A percentile compares a stretch with the other conserved stretches of the same genome.
Evolutionary conservation across 176 grass and related monocot species (phyloP).

Genomic region (Zizania latifolia): DNA sequence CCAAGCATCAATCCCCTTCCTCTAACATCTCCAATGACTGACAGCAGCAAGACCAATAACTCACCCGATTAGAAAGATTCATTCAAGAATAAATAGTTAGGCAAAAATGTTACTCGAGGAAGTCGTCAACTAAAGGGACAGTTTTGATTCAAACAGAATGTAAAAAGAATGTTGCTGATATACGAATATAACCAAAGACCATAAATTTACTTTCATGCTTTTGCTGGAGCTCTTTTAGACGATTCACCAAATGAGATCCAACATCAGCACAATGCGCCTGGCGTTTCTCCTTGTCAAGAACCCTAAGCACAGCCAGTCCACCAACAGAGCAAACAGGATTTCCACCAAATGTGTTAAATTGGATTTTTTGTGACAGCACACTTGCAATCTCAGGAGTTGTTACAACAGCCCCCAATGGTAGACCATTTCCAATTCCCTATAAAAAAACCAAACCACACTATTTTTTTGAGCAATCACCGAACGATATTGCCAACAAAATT

Average conservation of each 20-base stretch:
- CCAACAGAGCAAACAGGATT: constrained; percentile 96
- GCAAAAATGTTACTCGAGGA: not conserved
- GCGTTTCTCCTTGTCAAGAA: constrained; percentile 91
- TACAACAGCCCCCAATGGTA: constrained; percentile 91
- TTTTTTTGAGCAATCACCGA: not conserved
- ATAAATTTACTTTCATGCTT: constrained; percentile 77
- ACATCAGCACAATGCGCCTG: constrained; percentile 74
- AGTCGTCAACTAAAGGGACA: not conserved
- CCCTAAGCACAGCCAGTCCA: constrained; percentile 82
- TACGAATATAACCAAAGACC: not conserved
- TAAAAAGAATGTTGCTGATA: not conserved
- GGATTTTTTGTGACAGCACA: constrained; percentile 79
- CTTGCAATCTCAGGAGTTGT: constrained; percentile 86
- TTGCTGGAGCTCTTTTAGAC: constrained; percentile 73
- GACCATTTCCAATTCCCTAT: constrained; percentile 91
- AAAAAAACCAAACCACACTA: not conserved
- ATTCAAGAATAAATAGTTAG: not conserved
- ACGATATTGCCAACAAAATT: not conserved
- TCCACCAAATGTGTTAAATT: constrained; percentile 93
- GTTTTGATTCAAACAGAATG: not conserved
- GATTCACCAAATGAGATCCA: constrained; percentile 71
- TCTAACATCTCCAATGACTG: constrained; percentile 96
- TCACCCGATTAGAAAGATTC: not conserved
- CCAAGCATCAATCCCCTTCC: constrained; percentile 97
- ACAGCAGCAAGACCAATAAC: constrained; percentile 1